Evolutionary conservation across 805 yeast genomes (phyloP).

Genomic region (Metschnikowia anglica): DNA sequence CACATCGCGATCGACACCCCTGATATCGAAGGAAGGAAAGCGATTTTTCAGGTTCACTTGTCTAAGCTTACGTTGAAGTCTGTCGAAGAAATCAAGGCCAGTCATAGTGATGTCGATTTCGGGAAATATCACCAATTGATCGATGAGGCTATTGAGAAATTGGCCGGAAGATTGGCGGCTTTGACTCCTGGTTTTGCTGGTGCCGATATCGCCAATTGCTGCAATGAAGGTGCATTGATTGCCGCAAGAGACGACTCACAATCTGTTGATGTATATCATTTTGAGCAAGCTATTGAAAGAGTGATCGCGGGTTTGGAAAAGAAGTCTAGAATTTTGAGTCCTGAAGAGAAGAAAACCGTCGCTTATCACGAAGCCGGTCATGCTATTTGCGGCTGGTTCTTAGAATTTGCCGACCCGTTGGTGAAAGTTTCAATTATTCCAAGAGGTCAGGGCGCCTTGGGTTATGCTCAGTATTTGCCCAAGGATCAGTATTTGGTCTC

Average conservation of each 20-base stretch:
- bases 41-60: conserved; percentile 85
- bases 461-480: conserved; percentile 96
- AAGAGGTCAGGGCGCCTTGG: conserved; percentile 94
- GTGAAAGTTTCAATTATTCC: conserved; percentile 96
- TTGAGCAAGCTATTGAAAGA: conserved; percentile 95
- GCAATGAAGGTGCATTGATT: conserved; percentile 95
- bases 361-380: conserved; percentile 99
- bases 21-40: conserved; percentile 92
- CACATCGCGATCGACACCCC: conserved; percentile 91
- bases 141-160: conserved; percentile 31
- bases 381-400: conserved; percentile 96
- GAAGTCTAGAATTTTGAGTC: conserved; percentile 77
- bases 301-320: conserved; percentile 95
- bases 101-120: conserved; percentile 39
- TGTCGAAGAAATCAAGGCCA: conserved; percentile 39
- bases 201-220: conserved; percentile 96
- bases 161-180: conserved; percentile 89
- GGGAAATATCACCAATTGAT: conserved; percentile 40
- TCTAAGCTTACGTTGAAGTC: conserved; percentile 57
- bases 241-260: conserved; percentile 83
- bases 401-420: conserved; percentile 88
- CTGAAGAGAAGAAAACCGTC: conserved; percentile 84
- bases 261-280: conserved; percentile 73
- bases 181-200: conserved; percentile 98
- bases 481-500: conserved; percentile 82